A percentile compares a stretch with the other conserved stretches of the same genome.
These are phyloP conservation scores for Tricholoma sp. DNA, from an alignment of 768 basidiomycete species.

Conservation along the genomic window DNA sequence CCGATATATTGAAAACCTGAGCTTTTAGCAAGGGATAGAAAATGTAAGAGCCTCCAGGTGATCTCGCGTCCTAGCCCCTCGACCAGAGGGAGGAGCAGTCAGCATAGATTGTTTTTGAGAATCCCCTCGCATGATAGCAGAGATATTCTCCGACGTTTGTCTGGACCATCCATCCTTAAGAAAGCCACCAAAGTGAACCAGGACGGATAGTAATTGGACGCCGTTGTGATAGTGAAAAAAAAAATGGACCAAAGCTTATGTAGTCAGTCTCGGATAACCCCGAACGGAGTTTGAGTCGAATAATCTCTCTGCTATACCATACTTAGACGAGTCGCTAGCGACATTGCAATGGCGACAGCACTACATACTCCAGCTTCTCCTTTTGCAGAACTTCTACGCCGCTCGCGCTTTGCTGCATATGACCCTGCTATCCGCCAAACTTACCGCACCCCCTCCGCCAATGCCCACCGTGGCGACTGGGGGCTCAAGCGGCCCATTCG, in stretches of 20 bases:
- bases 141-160: slow-evolving; percentile 78
- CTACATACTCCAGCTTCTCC: slow-evolving; percentile 47
- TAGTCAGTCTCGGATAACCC: slow-evolving; percentile 20
- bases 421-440: slow-evolving; percentile 76
- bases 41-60: slow-evolving; percentile 81
- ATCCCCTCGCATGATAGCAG: slow-evolving; percentile 25
- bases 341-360: slow-evolving; percentile 19
- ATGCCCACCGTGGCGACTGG: slow-evolving; percentile 76
- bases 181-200: slow-evolving; percentile 32
- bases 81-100: slow-evolving; percentile 85
- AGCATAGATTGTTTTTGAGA: slow-evolving; percentile 94
- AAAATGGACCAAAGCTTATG: slow-evolving; percentile 19
- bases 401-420: slow-evolving; percentile 77
- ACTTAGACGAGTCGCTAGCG: no score
- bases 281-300: slow-evolving; percentile 16
- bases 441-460: slow-evolving; percentile 64
- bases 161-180: slow-evolving; percentile 75
- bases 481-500: slow-evolving; percentile 82
- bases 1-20: background rate
- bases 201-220: slow-evolving; percentile 80
- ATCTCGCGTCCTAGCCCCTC: slow-evolving; percentile 90
- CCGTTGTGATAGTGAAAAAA: slow-evolving; percentile 38
- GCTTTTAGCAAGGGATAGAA: background rate
- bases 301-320: slow-evolving; percentile 3
- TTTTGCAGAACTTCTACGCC: slow-evolving; percentile 72